Percentiles rank a stretch among this genome's conserved stretches.
These are phyloP conservation scores for Thinopyrum obtusiflorum DNA, from an alignment of 202 grass and related monocot genomes.

Conservation along the genomic window DNA sequence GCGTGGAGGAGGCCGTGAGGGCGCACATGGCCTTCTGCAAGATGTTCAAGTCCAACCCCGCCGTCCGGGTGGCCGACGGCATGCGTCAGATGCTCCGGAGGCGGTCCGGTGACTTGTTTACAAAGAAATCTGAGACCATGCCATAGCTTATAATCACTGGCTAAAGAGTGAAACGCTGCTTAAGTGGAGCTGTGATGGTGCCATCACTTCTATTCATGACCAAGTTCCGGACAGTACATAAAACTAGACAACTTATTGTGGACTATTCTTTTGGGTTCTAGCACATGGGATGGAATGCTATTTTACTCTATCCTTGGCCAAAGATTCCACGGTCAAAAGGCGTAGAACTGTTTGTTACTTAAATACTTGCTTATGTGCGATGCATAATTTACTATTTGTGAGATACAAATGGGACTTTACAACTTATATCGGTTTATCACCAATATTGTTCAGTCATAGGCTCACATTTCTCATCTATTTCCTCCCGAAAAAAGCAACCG, in stretches of 20 bases:
- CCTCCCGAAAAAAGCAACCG: background rate
- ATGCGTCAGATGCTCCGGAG: slow-evolving; percentile 82
- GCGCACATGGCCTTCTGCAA: slow-evolving; percentile 87
- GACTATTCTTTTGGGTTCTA: background rate
- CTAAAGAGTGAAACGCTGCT: background rate
- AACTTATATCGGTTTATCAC: background rate
- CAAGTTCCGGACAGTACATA: background rate
- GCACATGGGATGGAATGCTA: background rate
- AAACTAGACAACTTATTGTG: background rate
- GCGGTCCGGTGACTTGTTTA: slow-evolving; percentile 49
- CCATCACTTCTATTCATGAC: background rate
- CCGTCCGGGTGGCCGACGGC: slow-evolving; percentile 63
- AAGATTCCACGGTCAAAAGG: background rate
- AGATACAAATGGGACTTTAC: background rate
- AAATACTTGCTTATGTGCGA: background rate
- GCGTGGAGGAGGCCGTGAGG: slow-evolving; percentile 66
- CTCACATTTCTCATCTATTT: background rate
- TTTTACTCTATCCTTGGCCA: background rate
- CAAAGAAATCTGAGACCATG: background rate
- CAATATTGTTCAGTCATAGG: background rate
- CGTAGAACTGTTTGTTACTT: background rate
- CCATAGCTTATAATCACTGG: background rate
- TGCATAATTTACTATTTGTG: background rate
- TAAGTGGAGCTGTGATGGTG: background rate
- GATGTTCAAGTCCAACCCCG: slow-evolving; percentile 64